Conservation (phyloP, 139 green algal species). For the Chlamydomonas schloesseri region DNA sequence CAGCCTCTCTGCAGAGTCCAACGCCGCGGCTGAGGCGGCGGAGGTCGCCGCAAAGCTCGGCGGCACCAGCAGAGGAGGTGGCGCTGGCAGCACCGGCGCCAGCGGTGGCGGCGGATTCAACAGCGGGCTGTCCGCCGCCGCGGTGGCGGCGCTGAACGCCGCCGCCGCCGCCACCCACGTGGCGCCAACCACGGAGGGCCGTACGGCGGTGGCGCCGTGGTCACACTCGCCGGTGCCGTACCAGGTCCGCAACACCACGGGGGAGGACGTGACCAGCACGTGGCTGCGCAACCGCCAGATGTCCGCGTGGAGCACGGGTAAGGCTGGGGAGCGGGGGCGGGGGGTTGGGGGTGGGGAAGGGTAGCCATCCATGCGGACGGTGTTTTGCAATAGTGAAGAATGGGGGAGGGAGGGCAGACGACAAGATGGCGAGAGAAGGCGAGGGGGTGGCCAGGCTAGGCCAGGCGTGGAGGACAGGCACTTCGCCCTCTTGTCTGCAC, state of each 20-base stretch:
- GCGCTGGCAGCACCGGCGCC: background rate
- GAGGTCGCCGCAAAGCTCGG: background rate
- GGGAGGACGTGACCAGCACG: background rate
- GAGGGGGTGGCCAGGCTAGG: too few relatives aligned
- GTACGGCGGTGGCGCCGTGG: constrained; percentile 5
- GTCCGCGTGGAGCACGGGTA: constrained; percentile 28
- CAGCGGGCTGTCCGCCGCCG: background rate
- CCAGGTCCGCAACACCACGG: constrained; percentile 21
- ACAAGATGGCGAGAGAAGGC: too few relatives aligned
- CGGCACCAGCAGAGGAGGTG: background rate
- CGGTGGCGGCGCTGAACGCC: too few relatives aligned
- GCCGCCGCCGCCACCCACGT: background rate
- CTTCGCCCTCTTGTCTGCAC: too few relatives aligned
- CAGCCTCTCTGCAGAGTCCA: background rate
- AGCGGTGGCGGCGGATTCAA: background rate
- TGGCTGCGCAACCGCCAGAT: background rate
- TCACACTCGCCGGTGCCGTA: constrained; percentile 18
- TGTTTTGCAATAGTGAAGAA: too few relatives aligned
- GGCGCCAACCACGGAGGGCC: background rate
- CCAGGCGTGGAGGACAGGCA: too few relatives aligned
- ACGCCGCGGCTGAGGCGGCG: background rate
- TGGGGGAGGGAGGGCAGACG: too few relatives aligned
- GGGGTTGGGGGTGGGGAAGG: background rate
- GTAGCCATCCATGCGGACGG: too few relatives aligned
- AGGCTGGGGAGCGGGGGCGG: background rate